Conservation (phyloP, 768 basidiomycete genomes). For the Lactarius akahatsu region DNA sequence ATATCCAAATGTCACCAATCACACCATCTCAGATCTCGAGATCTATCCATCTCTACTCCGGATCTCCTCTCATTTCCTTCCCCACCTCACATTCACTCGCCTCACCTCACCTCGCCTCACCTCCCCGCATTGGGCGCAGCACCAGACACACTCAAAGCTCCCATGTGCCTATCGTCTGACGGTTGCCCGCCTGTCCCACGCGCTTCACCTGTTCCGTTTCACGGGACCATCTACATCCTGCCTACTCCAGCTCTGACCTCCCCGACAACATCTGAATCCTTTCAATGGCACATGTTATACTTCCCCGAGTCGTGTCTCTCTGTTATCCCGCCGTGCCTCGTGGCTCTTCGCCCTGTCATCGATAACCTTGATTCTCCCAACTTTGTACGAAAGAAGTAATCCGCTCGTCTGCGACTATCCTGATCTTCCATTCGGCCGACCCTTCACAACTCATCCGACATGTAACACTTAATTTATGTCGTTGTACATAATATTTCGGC, state of each 20-base stretch:
- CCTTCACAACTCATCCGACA: constrained; percentile 15
- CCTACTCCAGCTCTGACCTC: background rate
- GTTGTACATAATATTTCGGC: constrained; percentile 12
- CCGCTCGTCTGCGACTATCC: constrained; percentile 6
- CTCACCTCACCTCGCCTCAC: background rate
- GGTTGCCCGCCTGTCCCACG: background rate
- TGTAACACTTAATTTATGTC: background rate
- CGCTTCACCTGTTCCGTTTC: background rate
- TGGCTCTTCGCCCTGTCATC: constrained; percentile 12
- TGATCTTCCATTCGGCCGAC: constrained; percentile 19
- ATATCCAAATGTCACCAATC: constrained; percentile 22
- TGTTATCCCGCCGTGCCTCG: background rate
- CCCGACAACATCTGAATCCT: background rate
- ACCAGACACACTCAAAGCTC: background rate
- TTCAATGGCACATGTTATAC: constrained; percentile 5
- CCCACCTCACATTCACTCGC: background rate
- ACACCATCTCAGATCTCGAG: constrained; percentile 25
- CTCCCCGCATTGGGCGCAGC: constrained; percentile 8
- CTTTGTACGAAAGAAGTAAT: constrained; percentile 19
- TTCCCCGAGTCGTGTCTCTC: background rate
- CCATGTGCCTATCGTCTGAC: constrained; percentile 15
- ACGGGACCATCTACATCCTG: background rate
- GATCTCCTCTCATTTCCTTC: constrained; percentile 12
- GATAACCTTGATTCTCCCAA: constrained; percentile 17
- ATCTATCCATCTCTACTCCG: constrained; percentile 17